Base-by-base conservation (phyloP, 306 rosid genomes). In the Lathyrus oleraceus region DNA sequence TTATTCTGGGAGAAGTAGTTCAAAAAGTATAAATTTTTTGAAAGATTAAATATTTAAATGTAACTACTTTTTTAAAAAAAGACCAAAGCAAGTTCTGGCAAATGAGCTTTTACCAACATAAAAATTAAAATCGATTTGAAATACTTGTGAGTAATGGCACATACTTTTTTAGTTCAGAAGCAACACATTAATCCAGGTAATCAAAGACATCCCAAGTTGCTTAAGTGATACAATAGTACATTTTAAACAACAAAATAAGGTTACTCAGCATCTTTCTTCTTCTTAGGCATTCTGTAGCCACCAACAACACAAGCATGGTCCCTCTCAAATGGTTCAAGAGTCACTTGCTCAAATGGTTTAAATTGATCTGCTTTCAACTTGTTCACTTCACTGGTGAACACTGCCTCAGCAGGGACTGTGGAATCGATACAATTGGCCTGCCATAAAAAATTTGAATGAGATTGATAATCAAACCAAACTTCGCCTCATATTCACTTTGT, bases 231-330 rank as follows among this genome's bases (percentile, higher is more conserved):
- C 39, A 17, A 20, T 10, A 21, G 35, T 30, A 36, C 69, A 74
- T 12, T 15, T 21, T 5, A 7, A 43, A 28, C 0, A 28, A 1
- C 10, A 38, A 1, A 43, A 9, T 8, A 20, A 49, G n/a, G 8
- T 23, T 83, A 76, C 14, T 70, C 61, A 0, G 51, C 72, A 39
- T 77, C 87, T 39, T 82, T 82, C 21, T 82, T 82, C 84, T 94
- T 94, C 91, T 88, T 88, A 1, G 88, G 77, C 45, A 85, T 3
- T 39, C 96, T 86, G 74, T 94, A 90, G 4, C 81, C 81, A 25
- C 98, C 98, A 19, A 88, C 90, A 0, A 94, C 98, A 63, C 97
- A 94, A 59, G 98, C 98, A 71, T 90, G 98, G 74, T 95, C 97
- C 9, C 97, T 78, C 81, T 95, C 99, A 27, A 84, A 95, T 19